Base-by-base conservation (phyloP, 257 asterid genomes). In the Rauvolfia tetraphylla region DNA sequence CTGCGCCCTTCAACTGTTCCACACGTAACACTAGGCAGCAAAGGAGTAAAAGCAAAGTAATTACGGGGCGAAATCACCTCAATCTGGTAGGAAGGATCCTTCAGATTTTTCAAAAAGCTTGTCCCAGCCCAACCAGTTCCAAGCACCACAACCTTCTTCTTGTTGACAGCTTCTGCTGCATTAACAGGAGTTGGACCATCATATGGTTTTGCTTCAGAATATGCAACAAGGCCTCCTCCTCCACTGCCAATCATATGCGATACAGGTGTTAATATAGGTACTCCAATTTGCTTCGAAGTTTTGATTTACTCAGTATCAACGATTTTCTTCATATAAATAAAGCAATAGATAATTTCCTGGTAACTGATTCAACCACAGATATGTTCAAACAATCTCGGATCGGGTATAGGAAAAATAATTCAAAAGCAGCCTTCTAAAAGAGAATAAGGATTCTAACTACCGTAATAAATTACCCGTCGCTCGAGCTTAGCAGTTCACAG, bases 101-200 rank as follows among this genome's bases (percentile, higher is more conserved):
- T 95, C 72, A 92, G 85, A 82, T 79, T 87, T 85, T 86, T 92
- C 89, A 95, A 81, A 81, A 92, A 95, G 82, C 97, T 92, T 34
- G 92, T 89, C 81, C 96, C 97, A 51, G 97, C 98, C 98, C 98
- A 95, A 76, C 98, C 98, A 85, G 98, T 90, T 86, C 99, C 99
- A 69, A 95, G 96, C 62, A 95, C 96, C 72, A 95, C 97, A 75
- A 95, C 92, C 81, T 85, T 87, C 85, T 95, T 95, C 85, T 80
- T 91, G 66, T 61, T 78, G 48, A 76, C 84, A 68, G 83, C 76
- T 77, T 73, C 96, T 14, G 81, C 58, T 63, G 86, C 36, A 79
- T 77, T 81, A 56, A 76, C 82, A 76, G 68, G 27, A 63, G 76
- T 83, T 71, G 73, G n/a, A 71, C 84, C 88, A 72, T 80, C 76